phyloP scores from a whole-genome alignment of 2,329 filamentous ascomycete species.

The Trichoderma breve region DNA sequence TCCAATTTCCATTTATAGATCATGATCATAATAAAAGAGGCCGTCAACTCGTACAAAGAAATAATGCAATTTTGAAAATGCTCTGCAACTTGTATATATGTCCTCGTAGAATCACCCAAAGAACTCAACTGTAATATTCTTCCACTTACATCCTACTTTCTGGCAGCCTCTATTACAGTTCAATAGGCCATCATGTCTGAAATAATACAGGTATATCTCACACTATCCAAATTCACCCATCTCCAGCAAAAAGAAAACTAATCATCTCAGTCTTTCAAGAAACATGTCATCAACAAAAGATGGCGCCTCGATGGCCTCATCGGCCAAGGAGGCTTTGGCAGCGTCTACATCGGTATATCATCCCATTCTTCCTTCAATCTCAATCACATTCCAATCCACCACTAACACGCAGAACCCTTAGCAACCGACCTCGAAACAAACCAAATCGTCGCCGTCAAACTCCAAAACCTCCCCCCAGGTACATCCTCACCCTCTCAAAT shows the following conservation, averaged over 20 bases:
- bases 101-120: not conserved
- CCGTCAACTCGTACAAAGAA: not conserved
- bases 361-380: not conserved
- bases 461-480: not conserved
- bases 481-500: not conserved
- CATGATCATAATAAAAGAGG: not conserved
- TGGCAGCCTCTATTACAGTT: not conserved
- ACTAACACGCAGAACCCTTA: not conserved
- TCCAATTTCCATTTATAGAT: not conserved
- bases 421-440: slow-evolving; percentile 26
- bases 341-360: slow-evolving; percentile 11
- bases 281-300: not conserved
- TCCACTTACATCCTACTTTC: not conserved
- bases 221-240: not conserved
- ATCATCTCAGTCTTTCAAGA: not conserved
- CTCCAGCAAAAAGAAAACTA: not conserved
- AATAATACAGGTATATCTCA: not conserved
- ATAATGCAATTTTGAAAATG: not conserved
- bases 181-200: not conserved
- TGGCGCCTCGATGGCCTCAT: slow-evolving; percentile 13
- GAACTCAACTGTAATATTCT: too few species aligned
- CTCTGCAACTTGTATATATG: not conserved
- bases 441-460: slow-evolving; percentile 38
- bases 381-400: not conserved
- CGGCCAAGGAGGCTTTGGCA: slow-evolving; percentile 17